Conservation (phyloP, 768 basidiomycete genomes). For the Trametes villosa region DNA sequence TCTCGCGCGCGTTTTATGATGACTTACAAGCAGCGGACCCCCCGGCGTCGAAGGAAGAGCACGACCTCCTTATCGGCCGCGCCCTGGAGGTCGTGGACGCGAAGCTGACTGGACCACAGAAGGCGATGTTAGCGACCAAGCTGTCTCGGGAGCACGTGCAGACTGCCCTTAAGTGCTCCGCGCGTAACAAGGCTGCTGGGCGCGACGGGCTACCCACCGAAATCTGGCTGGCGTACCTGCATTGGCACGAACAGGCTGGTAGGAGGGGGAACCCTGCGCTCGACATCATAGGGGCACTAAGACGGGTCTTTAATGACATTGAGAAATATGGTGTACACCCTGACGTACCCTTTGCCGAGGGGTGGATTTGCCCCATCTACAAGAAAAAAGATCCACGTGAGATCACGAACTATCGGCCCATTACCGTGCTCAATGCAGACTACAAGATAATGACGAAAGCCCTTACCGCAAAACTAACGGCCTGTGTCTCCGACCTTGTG, state of each 20-base stretch:
- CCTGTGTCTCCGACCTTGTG: conserved; percentile 26
- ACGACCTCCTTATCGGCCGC: too few relatives aligned
- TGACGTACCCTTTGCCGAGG: conserved; percentile 31
- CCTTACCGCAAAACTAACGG: conserved; percentile 26
- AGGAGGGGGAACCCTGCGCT: not conserved
- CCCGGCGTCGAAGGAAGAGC: too few relatives aligned
- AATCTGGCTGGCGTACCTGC: conserved; percentile 20
- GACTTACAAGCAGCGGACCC: not conserved
- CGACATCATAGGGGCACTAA: not conserved
- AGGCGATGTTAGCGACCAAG: too few relatives aligned
- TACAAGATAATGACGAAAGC: conserved; percentile 31
- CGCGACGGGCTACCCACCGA: not conserved
- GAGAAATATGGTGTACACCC: not conserved
- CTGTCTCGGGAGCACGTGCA: too few relatives aligned
- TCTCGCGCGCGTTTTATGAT: not conserved
- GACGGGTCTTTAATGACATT: conserved; percentile 6
- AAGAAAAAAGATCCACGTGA: conserved; percentile 31
- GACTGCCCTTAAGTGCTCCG: too few relatives aligned
- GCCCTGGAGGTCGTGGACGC: too few relatives aligned
- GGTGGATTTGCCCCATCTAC: conserved; percentile 44
- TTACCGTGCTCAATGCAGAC: conserved; percentile 32
- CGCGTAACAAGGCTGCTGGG: too few relatives aligned
- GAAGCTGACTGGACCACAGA: too few relatives aligned
- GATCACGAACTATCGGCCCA: conserved; percentile 25
- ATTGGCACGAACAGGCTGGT: not conserved